These are phyloP conservation scores for Arthrobotrys musiformis DNA, from an alignment of 2,329 filamentous ascomycete genomes.

Conservation along the genomic window DNA sequence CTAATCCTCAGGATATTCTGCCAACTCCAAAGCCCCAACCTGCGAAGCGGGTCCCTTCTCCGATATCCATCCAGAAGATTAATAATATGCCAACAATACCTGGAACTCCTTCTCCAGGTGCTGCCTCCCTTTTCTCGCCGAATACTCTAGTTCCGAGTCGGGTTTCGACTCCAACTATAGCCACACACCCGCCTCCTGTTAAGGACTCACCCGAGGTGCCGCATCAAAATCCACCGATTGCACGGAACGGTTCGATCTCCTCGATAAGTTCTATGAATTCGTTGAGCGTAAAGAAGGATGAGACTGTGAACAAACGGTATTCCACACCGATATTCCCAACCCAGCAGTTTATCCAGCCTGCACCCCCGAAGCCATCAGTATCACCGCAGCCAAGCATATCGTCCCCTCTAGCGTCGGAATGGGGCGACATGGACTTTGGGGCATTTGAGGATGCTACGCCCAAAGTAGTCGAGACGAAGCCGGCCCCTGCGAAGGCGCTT, in stretches of 20 bases:
- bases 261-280: constrained; percentile 26
- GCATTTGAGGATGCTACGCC: constrained; percentile 47
- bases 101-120: constrained; percentile 43
- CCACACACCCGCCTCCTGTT: constrained; percentile 13
- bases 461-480: constrained; percentile 2
- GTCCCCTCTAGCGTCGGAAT: constrained; percentile 35
- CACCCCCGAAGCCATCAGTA: background rate
- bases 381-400: constrained; percentile 31
- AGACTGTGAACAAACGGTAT: constrained; percentile 21
- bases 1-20: constrained; percentile 36
- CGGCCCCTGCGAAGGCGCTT: background rate
- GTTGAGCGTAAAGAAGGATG: constrained; percentile 17
- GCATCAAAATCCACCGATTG: background rate
- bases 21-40: constrained; percentile 21
- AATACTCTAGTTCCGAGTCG: constrained; percentile 33
- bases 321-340: constrained; percentile 36
- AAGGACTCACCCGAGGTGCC: constrained; percentile 12
- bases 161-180: constrained; percentile 22
- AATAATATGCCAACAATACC: constrained; percentile 44
- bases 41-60: constrained; percentile 30
- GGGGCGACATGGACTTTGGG: constrained; percentile 47
- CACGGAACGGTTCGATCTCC: constrained; percentile 18
- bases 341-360: constrained; percentile 14
- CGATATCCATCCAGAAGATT: constrained; percentile 35
- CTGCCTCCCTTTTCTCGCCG: constrained; percentile 32